Base-by-base conservation (phyloP, 768 basidiomycete species). In the Kwoniella pini region DNA sequence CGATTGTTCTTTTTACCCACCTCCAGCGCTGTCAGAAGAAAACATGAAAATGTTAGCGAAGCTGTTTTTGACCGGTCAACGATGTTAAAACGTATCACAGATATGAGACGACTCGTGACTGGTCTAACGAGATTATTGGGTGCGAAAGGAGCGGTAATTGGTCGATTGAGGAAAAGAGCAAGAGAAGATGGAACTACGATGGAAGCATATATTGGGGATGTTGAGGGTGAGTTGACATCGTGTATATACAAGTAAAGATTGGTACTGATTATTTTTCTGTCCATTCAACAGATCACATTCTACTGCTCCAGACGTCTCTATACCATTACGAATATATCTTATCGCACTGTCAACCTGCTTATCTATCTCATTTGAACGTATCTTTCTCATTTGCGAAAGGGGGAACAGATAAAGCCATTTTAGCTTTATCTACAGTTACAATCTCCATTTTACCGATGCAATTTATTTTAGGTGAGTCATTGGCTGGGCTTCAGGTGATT, bases 281-380 rank as follows among this genome's bases (percentile, higher is more conserved):
- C 33, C 57, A 26, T 19, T 36, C 15, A n/a, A 24, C 28, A 93
- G 93, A 97, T 78, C 94, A 97, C 75, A 91, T 96, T 66, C 77
- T 93, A 22, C 86, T 90, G 2, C 80, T 97, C 57, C 90, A 94
- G 70, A 88, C 90, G 69, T 85, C 89, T 1, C 83, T 97, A 57
- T 82, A 80, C 11, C 88, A 95, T 77, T 91, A 90, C 79, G 92
- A 97, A 72, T 87, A 88, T 28, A 88, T 92, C 80, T 82, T 97
- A 49, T 87, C 87, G 64, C 87, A 94, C 66, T 88, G 89, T 17
- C 90, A 94, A 68, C 91, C 91, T 0, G 86, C 86, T 1, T 94
- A 94, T 76, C 80, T 94, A 5, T 84, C 87, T 12, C 87, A 91
- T 55, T 83, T 97, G 4, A 84, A 86, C 6, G 79, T 87, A 1